A percentile compares a stretch with the other conserved stretches of the same genome.
These are phyloP conservation scores for Psilocybe tampanensis DNA, from an alignment of 768 basidiomycete genomes.

Conservation along the genomic window DNA sequence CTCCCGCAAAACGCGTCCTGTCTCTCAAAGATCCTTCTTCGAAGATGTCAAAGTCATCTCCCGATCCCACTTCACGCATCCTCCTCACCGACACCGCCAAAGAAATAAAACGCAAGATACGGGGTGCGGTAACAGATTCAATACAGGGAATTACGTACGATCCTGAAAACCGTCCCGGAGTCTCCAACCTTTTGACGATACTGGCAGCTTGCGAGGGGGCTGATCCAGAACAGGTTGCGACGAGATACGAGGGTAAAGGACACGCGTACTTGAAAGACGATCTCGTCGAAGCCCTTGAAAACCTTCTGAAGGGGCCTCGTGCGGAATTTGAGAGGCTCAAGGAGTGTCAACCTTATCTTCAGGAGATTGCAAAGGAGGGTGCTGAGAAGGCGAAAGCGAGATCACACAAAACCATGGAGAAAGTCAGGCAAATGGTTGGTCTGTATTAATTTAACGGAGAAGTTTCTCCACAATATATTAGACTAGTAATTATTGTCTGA, in stretches of 20 bases:
- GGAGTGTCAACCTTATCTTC: slow-evolving; percentile 61
- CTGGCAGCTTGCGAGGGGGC: slow-evolving; percentile 71
- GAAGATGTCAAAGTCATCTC: slow-evolving; percentile 97
- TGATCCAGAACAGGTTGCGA: slow-evolving; percentile 46
- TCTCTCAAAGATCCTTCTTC: slow-evolving; percentile 83
- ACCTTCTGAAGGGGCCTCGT: slow-evolving; percentile 64
- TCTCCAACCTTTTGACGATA: slow-evolving; percentile 80
- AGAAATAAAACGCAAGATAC: slow-evolving; percentile 71
- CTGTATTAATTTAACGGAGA: slow-evolving; percentile 21
- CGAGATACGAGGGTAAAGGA: slow-evolving; percentile 52
- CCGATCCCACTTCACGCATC: slow-evolving; percentile 78
- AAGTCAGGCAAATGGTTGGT: slow-evolving; percentile 73
- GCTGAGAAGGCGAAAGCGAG: slow-evolving; percentile 59
- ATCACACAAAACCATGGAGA: slow-evolving; percentile 65
- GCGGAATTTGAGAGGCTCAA: slow-evolving; percentile 68
- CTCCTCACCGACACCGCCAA: slow-evolving; percentile 74
- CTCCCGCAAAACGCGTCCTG: slow-evolving; percentile 78
- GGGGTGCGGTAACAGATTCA: slow-evolving; percentile 86
- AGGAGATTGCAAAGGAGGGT: slow-evolving; percentile 63
- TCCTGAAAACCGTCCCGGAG: slow-evolving; percentile 77
- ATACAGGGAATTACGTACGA: slow-evolving; percentile 77
- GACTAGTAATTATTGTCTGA: too few species aligned
- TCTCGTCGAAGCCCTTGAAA: slow-evolving; percentile 74
- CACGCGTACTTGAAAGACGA: slow-evolving; percentile 75
- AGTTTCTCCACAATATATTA: too few species aligned